Evolutionary conservation across 1,284 basidiomycete genomes (phyloP), one percentile per base, ranked within the genome.

Genomic region (Austroboletus niveus): DNA sequence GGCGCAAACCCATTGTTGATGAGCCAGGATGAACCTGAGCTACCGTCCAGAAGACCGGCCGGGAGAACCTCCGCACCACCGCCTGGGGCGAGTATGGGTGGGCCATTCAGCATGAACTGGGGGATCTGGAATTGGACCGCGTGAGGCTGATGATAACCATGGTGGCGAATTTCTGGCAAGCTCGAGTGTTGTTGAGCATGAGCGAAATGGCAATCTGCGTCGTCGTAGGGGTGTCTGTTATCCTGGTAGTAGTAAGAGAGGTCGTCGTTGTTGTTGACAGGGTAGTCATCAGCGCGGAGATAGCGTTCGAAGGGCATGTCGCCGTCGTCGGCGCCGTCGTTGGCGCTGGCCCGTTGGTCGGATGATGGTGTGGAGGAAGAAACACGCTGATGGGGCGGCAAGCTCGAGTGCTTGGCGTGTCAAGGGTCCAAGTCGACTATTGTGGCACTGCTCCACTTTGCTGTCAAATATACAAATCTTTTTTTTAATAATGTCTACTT

Each of bases 21-120:
- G 45, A 80, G 72, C 81, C 82, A 84, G 40, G 69, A 55, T 12
- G 69, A 59, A 53, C 65, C 57, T 52, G 69, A 47, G 56, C 61
- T 8, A 20, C 38, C 61, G 38, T 65, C 67, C 38, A 78, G 66
- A 49, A 80, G 66, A 36, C 77, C 73, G 8, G 73, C 70, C 1
- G 81, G 78, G 15, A 87, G 61, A 10, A 85, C 80, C 64, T 89
- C 87, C 11, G 82, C 85, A 42, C 87, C 85, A 34, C 86, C 85
- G n/a, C 84, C 85, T 5, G 76, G 79, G 2, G 82, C 82, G 27
- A 88, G 74, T 8, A 78, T 75, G 12, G 84, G 81, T 0, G 77
- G 71, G 5, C 76, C 76, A 49, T 69, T 68, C 57, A 81, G 71
- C 65, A 88, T 77, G 62, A 84, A 88, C 17, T 76, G 72, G 7